Evolutionary conservation across 129 eudicot species (phyloP), one percentile per base, ranked within the genome.

Genomic region (Cynara cardunculus): DNA sequence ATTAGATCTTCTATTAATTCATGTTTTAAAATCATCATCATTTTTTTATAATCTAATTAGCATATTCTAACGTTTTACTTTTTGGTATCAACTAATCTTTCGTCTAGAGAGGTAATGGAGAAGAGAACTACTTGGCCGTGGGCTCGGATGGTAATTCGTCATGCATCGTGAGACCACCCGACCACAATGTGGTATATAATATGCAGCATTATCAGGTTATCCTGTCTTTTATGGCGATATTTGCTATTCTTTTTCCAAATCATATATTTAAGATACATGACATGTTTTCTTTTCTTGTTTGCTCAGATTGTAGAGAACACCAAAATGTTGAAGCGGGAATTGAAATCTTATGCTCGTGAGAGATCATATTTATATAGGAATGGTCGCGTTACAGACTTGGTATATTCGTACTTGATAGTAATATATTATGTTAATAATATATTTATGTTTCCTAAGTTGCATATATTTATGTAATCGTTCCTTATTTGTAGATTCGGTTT

Each of bases 281-380:
- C 0, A 13, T 18, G 34, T 32, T n/a, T 34, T 13, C 2, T 27
- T 44, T 69, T 59, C n/a, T 10, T 56, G 39, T 39, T 19, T 41
- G 14, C 34, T 13, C 39, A 89, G 97, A 80, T 81, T 41, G 12
- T 56, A 4, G 12, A 61, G 21, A 90, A 90, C 39, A 92, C 97
- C 0, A 87, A 78, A 31, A 83, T 77, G 41, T 39, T 92, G 67
- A 87, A 83, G 62, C 80, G 83, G 26, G 62, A 88, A 61, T 12
- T 92, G 67, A 92, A 83, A 83, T 37, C 68, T 13, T 27, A 53
- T 59, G 80, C 75, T 22, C 78, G 78, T 9, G 10, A 70, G 37
- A n/a, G 24, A 11, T 74, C 89, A 0, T 90, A 91, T 53, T 9
- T 78, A 3, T 89, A 79, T 31, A 86, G 68, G 76, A 69, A 76